Evolutionary conservation across 1,284 basidiomycete genomes (phyloP).

Genomic region (Ceratobasidium sp.): DNA sequence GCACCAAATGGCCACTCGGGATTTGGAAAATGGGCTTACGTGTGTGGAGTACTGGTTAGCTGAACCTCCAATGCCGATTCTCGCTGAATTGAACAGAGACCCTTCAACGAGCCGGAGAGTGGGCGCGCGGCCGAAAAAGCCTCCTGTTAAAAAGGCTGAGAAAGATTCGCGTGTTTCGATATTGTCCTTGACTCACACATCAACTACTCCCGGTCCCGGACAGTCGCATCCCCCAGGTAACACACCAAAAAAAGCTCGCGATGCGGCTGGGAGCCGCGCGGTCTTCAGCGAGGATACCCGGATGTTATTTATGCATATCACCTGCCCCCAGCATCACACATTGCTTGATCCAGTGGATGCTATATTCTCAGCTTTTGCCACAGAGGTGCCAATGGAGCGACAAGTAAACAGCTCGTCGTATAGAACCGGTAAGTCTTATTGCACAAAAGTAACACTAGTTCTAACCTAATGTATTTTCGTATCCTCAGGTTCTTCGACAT

Average conservation of each 20-base stretch:
- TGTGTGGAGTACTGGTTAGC: slow-evolving; percentile 31
- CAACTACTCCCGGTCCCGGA: background rate
- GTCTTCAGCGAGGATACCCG: slow-evolving; percentile 11
- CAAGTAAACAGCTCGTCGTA: slow-evolving; percentile 14
- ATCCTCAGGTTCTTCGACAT: background rate
- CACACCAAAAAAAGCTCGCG: background rate
- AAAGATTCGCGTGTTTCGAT: background rate
- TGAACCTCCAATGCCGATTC: slow-evolving; percentile 24
- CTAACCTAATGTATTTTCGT: background rate
- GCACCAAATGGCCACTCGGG: slow-evolving; percentile 12
- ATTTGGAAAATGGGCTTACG: slow-evolving; percentile 12
- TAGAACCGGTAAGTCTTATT: slow-evolving; percentile 9
- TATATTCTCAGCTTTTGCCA: slow-evolving; percentile 26
- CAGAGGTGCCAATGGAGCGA: slow-evolving; percentile 23
- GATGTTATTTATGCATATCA: slow-evolving; percentile 30
- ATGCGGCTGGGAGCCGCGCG: slow-evolving; percentile 23
- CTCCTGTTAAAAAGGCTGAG: background rate
- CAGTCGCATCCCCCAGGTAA: background rate
- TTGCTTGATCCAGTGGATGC: background rate
- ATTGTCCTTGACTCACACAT: background rate
- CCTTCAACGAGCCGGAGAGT: background rate
- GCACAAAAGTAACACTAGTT: background rate
- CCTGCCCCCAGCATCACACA: slow-evolving; percentile 14
- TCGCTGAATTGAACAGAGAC: slow-evolving; percentile 8
- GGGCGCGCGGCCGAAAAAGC: background rate